phyloP scores from a whole-genome alignment of 441 rosid genomes.

The Macaranga tanarius region DNA sequence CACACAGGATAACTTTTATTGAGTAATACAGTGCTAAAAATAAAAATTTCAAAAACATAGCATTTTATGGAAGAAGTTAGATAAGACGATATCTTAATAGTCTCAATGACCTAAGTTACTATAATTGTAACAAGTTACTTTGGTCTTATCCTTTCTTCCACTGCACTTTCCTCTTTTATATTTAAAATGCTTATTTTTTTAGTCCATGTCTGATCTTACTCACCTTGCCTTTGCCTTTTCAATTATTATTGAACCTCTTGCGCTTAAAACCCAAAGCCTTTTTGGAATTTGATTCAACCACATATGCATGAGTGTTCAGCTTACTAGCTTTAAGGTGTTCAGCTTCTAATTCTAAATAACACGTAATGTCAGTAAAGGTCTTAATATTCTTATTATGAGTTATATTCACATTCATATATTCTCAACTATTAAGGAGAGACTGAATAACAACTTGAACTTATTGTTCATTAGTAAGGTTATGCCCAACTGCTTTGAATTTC shows the following conservation, averaged over 20 bases:
- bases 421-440: background rate
- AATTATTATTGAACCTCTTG: no score
- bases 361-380: background rate
- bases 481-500: background rate
- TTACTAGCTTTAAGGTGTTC: background rate
- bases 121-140: slow-evolving; percentile 1
- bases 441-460: background rate
- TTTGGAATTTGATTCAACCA: background rate
- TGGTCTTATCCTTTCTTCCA: slow-evolving; percentile 1
- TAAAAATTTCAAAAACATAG: background rate
- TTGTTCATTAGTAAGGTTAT: background rate
- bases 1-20: slow-evolving; percentile 2
- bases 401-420: background rate
- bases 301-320: no score
- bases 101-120: background rate
- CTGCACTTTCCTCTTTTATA: background rate
- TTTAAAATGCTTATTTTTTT: background rate
- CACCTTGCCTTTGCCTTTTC: no score
- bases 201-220: background rate
- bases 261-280: no score
- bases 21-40: slow-evolving; percentile 3
- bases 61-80: background rate
- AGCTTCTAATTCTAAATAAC: background rate
- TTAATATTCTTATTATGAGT: background rate
- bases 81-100: background rate